A percentile compares a stretch with the other conserved stretches of the same genome.
Conservation (phyloP, 1,284 basidiomycete genomes). For the Coniferiporia sulphurascens region DNA sequence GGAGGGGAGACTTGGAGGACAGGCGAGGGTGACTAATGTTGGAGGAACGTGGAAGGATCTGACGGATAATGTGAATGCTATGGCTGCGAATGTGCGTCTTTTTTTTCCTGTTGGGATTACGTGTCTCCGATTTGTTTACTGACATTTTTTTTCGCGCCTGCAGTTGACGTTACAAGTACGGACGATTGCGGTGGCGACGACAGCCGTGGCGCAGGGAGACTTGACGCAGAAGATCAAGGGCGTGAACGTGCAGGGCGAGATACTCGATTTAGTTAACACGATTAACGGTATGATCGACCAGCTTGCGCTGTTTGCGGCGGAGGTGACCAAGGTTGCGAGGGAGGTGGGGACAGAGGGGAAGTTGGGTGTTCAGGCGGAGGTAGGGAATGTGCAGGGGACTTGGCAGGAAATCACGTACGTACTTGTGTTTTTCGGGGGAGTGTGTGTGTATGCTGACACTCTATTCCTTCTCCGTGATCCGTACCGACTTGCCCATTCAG, state of each 20-base stretch:
- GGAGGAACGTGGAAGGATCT: slow-evolving; percentile 97
- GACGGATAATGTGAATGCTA: slow-evolving; percentile 91
- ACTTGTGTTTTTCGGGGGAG: slow-evolving; percentile 21
- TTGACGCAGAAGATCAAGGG: slow-evolving; percentile 91
- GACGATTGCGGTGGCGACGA: slow-evolving; percentile 93
- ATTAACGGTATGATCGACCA: slow-evolving; percentile 98
- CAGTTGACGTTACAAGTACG: slow-evolving; percentile 92
- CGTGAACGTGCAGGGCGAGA: slow-evolving; percentile 93
- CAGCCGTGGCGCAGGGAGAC: slow-evolving; percentile 92
- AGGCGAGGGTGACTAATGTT: slow-evolving; percentile 85
- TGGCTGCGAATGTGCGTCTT: slow-evolving; percentile 71
- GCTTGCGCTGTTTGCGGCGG: slow-evolving; percentile 88
- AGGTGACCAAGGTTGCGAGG: slow-evolving; percentile 92
- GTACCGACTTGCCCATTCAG: slow-evolving; percentile 27
- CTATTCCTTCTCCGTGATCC: background rate
- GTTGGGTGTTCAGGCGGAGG: slow-evolving; percentile 95
- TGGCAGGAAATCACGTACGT: slow-evolving; percentile 98
- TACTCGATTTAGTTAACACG: slow-evolving; percentile 88
- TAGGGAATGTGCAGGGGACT: slow-evolving; percentile 94
- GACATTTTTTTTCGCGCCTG: slow-evolving; percentile 17
- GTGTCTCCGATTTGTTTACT: background rate
- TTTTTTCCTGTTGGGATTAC: slow-evolving; percentile 5
- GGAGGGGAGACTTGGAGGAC: slow-evolving; percentile 83
- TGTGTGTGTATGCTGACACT: background rate
- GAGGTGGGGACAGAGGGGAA: slow-evolving; percentile 97